phyloP scores from a whole-genome alignment of 192 early-diverging fungal species.

The Backusella sp. region DNA sequence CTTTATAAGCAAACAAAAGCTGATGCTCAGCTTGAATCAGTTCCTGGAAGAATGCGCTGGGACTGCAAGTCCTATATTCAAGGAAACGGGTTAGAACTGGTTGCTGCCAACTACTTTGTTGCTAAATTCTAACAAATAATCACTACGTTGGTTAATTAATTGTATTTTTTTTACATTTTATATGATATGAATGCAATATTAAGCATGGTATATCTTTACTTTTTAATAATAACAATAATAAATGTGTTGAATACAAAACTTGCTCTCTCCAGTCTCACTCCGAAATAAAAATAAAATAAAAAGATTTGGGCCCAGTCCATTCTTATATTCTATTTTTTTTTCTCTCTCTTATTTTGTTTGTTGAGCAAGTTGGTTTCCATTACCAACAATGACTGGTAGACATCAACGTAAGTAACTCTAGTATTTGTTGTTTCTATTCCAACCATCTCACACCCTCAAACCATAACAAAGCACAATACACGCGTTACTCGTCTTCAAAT shows the following conservation, averaged over 20 bases:
- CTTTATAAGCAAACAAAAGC: slow-evolving; percentile 49
- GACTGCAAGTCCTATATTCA: neutral
- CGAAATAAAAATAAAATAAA: too few species aligned
- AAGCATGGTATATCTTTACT: too few species aligned
- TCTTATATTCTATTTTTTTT: neutral
- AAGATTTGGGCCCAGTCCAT: too few species aligned
- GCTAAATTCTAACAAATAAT: neutral
- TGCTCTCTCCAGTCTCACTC: too few species aligned
- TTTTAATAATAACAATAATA: too few species aligned
- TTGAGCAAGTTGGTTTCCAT: neutral
- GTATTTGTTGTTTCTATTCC: neutral
- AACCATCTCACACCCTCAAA: neutral
- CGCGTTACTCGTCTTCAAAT: slow-evolving; percentile 23
- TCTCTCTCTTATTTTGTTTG: neutral
- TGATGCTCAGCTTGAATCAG: slow-evolving; percentile 3
- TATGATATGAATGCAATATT: too few species aligned
- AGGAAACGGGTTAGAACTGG: neutral
- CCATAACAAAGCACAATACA: slow-evolving; percentile 15
- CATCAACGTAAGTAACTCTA: slow-evolving; percentile 26
- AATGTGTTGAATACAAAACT: too few species aligned
- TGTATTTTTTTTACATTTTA: too few species aligned
- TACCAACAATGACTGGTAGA: slow-evolving; percentile 21
- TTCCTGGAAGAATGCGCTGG: neutral
- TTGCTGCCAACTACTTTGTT: neutral
- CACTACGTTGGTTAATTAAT: too few species aligned